These are phyloP conservation scores for Alnus glutinosa DNA, from an alignment of 306 rosid genomes.

Conservation along the genomic window DNA sequence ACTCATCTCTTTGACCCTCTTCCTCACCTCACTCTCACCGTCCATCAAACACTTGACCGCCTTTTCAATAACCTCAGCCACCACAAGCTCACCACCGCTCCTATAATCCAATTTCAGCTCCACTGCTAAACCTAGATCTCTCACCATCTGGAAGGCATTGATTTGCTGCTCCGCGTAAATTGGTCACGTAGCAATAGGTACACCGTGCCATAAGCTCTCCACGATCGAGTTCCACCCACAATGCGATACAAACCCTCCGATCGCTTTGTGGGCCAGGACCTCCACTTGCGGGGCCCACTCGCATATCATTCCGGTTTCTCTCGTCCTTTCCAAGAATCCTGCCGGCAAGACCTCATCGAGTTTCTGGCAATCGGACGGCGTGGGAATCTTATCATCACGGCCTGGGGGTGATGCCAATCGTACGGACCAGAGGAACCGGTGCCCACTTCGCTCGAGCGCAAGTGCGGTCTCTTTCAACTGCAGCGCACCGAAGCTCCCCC, in stretches of 20 bases:
- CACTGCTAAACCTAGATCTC: constrained; percentile 13
- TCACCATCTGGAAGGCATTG: constrained; percentile 23
- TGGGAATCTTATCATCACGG: neutral
- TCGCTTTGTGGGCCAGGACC: constrained; percentile 16
- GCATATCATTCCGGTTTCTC: constrained; percentile 5
- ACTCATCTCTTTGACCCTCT: constrained; percentile 12
- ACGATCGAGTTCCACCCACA: constrained; percentile 32
- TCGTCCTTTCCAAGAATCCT: constrained; percentile 15
- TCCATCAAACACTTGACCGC: constrained; percentile 8
- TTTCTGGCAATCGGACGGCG: neutral
- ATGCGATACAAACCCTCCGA: constrained; percentile 25
- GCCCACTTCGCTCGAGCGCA: constrained; percentile 30
- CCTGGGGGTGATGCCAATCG: neutral
- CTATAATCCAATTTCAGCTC: constrained; percentile 21
- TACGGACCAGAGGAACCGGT: constrained; percentile 25
- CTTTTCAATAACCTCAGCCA: neutral
- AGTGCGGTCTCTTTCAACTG: constrained; percentile 39
- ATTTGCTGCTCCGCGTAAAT: constrained; percentile 22
- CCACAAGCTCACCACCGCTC: neutral
- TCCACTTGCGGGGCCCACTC: constrained; percentile 37
- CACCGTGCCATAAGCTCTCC: constrained; percentile 26
- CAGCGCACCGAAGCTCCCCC: constrained; percentile 27
- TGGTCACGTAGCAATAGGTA: constrained; percentile 30
- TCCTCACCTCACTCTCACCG: constrained; percentile 10
- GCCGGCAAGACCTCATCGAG: neutral